A percentile compares a stretch with the other conserved stretches of the same genome.
These are phyloP conservation scores for Boletus subcaerulescens DNA, from an alignment of 768 basidiomycete species.

Conservation along the genomic window DNA sequence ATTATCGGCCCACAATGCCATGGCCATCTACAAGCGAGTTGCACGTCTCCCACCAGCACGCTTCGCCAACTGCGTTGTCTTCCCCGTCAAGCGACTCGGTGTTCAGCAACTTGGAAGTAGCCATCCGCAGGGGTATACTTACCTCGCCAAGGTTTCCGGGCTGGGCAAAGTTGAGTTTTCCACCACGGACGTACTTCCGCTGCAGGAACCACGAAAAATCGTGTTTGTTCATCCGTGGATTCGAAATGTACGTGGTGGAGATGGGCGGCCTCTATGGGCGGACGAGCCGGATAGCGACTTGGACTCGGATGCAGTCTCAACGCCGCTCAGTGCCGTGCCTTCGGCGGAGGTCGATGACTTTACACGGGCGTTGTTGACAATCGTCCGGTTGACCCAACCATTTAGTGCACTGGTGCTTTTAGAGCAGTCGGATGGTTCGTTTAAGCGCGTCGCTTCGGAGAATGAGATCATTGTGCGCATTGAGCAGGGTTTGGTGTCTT, in stretches of 20 bases:
- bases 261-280: background rate
- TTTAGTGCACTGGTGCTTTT: background rate
- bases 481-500: background rate
- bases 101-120: background rate
- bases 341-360: background rate
- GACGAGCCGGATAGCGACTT: background rate
- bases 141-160: conserved; percentile 1
- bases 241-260: background rate
- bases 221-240: conserved; percentile 14
- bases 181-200: background rate
- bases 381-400: background rate
- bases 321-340: background rate
- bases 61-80: background rate
- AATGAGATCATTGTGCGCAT: background rate
- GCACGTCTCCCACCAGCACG: background rate
- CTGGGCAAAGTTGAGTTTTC: background rate
- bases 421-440: background rate
- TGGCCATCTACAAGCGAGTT: background rate
- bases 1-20: background rate
- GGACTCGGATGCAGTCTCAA: background rate
- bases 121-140: background rate
- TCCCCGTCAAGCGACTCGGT: background rate
- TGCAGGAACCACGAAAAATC: background rate
- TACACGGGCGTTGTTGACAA: background rate
- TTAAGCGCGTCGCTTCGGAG: background rate